Percentiles rank a stretch among this genome's conserved stretches.
Evolutionary conservation across 2,329 filamentous ascomycete species (phyloP).

Genomic region (Coleophoma cylindrospora): DNA sequence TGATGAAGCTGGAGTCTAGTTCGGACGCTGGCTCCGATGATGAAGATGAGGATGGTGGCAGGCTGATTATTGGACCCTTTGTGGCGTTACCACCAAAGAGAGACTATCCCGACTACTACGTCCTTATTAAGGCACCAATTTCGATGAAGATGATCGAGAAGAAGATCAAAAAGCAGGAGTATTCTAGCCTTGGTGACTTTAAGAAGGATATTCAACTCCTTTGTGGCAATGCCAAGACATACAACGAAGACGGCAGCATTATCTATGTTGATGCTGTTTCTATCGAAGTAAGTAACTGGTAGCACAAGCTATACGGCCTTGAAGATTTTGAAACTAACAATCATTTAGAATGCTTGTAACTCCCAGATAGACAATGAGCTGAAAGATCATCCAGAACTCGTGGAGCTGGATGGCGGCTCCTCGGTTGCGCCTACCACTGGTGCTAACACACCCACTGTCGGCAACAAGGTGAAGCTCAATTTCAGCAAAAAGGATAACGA

Average conservation of each 20-base stretch:
- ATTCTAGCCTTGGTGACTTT: conserved; percentile 75
- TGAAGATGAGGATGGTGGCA: conserved; percentile 53
- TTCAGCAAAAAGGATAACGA: conserved; percentile 36
- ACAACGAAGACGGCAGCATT: conserved; percentile 93
- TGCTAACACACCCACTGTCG: conserved; percentile 60
- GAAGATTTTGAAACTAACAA: conserved; percentile 27
- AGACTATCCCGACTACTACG: conserved; percentile 91
- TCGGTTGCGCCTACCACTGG: conserved; percentile 47
- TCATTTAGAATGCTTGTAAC: conserved; percentile 49
- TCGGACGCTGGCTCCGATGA: conserved; percentile 53
- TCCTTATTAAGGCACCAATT: conserved; percentile 87
- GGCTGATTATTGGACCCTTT: conserved; percentile 89
- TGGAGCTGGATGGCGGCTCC: conserved; percentile 41
- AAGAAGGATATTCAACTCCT: conserved; percentile 77
- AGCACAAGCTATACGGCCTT: not conserved
- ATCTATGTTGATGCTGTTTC: conserved; percentile 88
- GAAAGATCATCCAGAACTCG: conserved; percentile 48
- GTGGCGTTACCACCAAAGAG: conserved; percentile 85
- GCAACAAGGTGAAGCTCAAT: conserved; percentile 62
- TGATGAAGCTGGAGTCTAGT: conserved; percentile 82
- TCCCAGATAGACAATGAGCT: conserved; percentile 48
- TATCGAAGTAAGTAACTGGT: conserved; percentile 70
- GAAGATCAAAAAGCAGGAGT: conserved; percentile 95
- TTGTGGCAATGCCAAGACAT: conserved; percentile 87
- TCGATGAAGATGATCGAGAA: conserved; percentile 93